These are phyloP conservation scores for Ligustrum vulgare DNA, from an alignment of 257 asterid species.

Conservation along the genomic window DNA sequence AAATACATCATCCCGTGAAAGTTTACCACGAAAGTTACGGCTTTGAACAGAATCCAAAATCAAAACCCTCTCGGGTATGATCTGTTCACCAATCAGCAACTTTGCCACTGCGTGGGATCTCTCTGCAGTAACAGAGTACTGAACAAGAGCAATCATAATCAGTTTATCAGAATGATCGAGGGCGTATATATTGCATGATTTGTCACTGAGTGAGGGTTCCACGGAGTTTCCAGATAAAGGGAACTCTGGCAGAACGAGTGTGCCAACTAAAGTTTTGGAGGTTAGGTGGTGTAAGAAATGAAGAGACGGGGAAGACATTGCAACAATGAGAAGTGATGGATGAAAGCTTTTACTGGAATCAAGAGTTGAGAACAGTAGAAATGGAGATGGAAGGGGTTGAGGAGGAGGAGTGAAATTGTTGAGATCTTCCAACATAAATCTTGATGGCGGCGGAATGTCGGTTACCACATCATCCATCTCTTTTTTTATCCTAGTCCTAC, in stretches of 20 bases:
- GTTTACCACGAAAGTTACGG: constrained; percentile 74
- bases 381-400: constrained; percentile 75
- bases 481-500: constrained; percentile 18
- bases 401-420: constrained; percentile 86
- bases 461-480: constrained; percentile 94
- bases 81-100: constrained; percentile 66
- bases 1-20: constrained; percentile 66
- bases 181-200: constrained; percentile 81
- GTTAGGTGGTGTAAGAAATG: constrained; percentile 67
- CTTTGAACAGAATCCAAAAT: constrained; percentile 73
- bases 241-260: constrained; percentile 79
- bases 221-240: constrained; percentile 69
- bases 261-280: constrained; percentile 63
- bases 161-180: constrained; percentile 45
- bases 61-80: constrained; percentile 72
- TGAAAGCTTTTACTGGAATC: constrained; percentile 42
- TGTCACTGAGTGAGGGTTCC: constrained; percentile 64
- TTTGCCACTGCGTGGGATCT: constrained; percentile 76
- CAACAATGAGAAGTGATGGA: constrained; percentile 80
- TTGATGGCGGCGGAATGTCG: constrained; percentile 90
- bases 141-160: constrained; percentile 64
- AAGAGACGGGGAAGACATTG: constrained; percentile 73
- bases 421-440: constrained; percentile 82
- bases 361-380: constrained; percentile 56
- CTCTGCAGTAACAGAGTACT: constrained; percentile 69